Evolutionary conservation across 371 early-diverging fungal genomes (phyloP), one percentile per base, ranked within the genome.

Genomic region (Apophysomyces trapeziformis): DNA sequence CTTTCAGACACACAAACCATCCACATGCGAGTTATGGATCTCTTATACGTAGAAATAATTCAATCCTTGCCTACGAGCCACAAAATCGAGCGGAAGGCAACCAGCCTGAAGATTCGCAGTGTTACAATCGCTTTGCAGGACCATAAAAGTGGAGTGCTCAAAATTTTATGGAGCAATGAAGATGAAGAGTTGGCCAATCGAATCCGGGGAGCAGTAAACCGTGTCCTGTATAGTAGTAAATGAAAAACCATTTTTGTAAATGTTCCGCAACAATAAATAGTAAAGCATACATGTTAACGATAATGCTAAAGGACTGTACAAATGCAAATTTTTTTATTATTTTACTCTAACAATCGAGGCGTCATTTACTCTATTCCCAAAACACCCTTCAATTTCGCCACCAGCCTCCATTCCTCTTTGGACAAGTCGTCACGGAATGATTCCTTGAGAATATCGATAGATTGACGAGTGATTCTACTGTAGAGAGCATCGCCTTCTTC

Each of bases 391-490:
- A 99, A 84, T 80, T 90, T 92, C 61, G 93, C 84, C 16, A 98
- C 78, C 38, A 96, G 80, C 39, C 75, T 88, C 97, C 98, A 96
- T 58, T 98, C 99, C 41, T 99, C 99, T 81, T 93, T 92, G 60
- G 87, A 81, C 69, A 99, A 63, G 72, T 99, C 99, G 63, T 94
- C 91, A 68, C 96, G 91, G 92, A 99, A 99, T 38, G 88, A 92
- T 64, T 93, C 90, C 85, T 99, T 99, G 72, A 99, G 86, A 45
- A 99, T 87, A 79, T 99, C 97, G 75, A 99, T 99, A 38, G 97
- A 97, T 58, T 82, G 82, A 50, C 99, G 94, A 14, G 96, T 91
- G 70, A 99, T 91, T 78, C 87, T 84, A 66, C 85, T 72, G 74
- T 91, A 92, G 56, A 96, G 73, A 56, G 90, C 89, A 68, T 97